These are phyloP conservation scores for Diutina ranongensis DNA, from an alignment of 1,139 yeast species.

Conservation along the genomic window DNA sequence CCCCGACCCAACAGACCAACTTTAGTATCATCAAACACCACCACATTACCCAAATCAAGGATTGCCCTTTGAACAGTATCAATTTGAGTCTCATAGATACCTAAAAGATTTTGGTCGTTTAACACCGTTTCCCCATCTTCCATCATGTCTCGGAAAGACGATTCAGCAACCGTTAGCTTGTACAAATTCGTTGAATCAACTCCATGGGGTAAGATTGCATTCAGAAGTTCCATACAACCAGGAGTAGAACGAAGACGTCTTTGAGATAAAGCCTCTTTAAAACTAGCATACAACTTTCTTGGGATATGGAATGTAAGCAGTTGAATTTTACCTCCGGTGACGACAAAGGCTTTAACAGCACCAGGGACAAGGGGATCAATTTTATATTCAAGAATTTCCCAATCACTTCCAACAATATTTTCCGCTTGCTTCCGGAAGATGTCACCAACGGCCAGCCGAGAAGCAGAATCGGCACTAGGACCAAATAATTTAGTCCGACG, in stretches of 20 bases:
- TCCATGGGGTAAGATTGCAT: slow-evolving; percentile 61
- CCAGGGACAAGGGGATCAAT: slow-evolving; percentile 54
- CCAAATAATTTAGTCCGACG: slow-evolving; percentile 79
- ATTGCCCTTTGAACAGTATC: slow-evolving; percentile 62
- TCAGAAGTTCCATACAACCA: slow-evolving; percentile 49
- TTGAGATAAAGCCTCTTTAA: slow-evolving; percentile 40
- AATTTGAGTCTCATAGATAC: slow-evolving; percentile 70
- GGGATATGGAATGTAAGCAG: slow-evolving; percentile 64
- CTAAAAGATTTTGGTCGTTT: slow-evolving; percentile 51
- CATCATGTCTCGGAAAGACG: slow-evolving; percentile 43
- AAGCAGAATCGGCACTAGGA: slow-evolving; percentile 33
- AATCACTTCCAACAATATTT: slow-evolving; percentile 57
- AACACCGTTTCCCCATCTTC: slow-evolving; percentile 52
- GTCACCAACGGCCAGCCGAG: slow-evolving; percentile 47
- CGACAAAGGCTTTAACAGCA: slow-evolving; percentile 58
- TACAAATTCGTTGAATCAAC: slow-evolving; percentile 44
- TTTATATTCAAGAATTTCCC: slow-evolving; percentile 78
- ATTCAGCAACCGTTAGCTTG: slow-evolving; percentile 59
- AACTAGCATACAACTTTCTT: slow-evolving; percentile 57
- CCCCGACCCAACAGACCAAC: slow-evolving; percentile 86
- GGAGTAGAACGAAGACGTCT: slow-evolving; percentile 30
- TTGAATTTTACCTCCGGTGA: slow-evolving; percentile 65
- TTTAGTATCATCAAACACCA: slow-evolving; percentile 53
- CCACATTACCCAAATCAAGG: slow-evolving; percentile 65
- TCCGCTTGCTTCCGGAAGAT: slow-evolving; percentile 74